Base-by-base conservation (phyloP, 2,329 filamentous ascomycete genomes). In the Fusarium beomiforme region DNA sequence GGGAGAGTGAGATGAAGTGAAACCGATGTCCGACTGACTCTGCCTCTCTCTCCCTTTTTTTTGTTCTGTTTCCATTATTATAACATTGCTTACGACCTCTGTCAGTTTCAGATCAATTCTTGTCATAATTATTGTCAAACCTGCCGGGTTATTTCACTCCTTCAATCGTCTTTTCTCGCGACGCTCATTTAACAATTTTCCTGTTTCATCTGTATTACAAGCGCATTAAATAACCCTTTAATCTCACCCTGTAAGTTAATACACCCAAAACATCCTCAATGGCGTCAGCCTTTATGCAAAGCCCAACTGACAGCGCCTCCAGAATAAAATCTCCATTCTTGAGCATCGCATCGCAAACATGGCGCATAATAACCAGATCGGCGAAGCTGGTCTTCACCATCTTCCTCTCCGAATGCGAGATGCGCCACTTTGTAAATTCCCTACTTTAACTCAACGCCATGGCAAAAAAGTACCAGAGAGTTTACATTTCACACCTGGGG, bases 391-490 rank as follows among this genome's bases (percentile, higher is more conserved):
- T 43, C 67, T 78, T 64, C 76, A 75, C 50, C 76, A 75, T 67
- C 73, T 78, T 39, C 76, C 76, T 4, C 67, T 78, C 2, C 68
- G 76, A 19, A 29, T 67, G 31, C 69, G 68, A 62, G 77, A 70
- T 34, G 34, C 56, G 6, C 24, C 58, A 3, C 39, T 68, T 33
- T 56, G 59, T 43, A 75, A 76, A 50, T 74, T 74, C 17, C 74
- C 73, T 16, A 64, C 19, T 24, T 29, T 75, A 3, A 54, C 57
- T 17, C 49, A 55, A 2, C 55, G 59, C 8, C 44, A 41, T 34
- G 67, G 69, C 17, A 78, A 74, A 47, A 73, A 72, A 12, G 71
- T 78, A 6, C 79, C 79, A 1, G 79, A 81, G 54, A 79, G 73
- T 39, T 71, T 79, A 11, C 75, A 79, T 34, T 76, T 80, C 37